Percentiles rank a stretch among this genome's conserved stretches.
phyloP scores from a whole-genome alignment of 2,329 filamentous ascomycete genomes.

The Raffaelea albimanens region DNA sequence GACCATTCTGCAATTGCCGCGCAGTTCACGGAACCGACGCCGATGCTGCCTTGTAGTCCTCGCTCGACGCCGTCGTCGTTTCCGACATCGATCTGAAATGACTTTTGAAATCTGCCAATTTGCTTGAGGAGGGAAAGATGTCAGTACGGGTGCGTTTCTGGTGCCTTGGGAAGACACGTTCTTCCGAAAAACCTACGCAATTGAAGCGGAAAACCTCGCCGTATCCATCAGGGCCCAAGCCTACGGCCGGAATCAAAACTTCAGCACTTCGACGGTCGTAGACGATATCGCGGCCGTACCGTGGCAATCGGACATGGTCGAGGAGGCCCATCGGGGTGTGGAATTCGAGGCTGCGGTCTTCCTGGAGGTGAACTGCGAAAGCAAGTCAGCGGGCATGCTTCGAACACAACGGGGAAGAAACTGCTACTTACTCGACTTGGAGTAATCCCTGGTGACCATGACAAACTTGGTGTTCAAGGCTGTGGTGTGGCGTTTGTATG shows the following conservation, averaged over 20 bases:
- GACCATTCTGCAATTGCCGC: constrained; percentile 79
- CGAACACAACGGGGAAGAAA: constrained; percentile 74
- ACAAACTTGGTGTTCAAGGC: constrained; percentile 86
- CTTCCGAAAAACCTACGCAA: constrained; percentile 34
- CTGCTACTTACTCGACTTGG: constrained; percentile 66
- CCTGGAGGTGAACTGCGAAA: constrained; percentile 84
- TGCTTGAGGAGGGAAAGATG: constrained; percentile 34
- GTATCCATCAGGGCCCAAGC: constrained; percentile 73
- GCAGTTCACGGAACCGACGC: constrained; percentile 77
- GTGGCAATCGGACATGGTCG: constrained; percentile 78
- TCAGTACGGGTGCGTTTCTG: too few species aligned
- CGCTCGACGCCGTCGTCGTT: constrained; percentile 66
- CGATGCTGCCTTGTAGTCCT: constrained; percentile 77
- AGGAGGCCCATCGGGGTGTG: constrained; percentile 84
- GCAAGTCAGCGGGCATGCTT: too few species aligned
- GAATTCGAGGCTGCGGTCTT: constrained; percentile 84
- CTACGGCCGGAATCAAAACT: constrained; percentile 77
- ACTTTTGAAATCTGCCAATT: constrained; percentile 85
- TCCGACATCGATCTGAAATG: constrained; percentile 84
- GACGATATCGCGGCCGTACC: constrained; percentile 82
- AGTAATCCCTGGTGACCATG: constrained; percentile 81
- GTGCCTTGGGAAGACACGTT: too few species aligned
- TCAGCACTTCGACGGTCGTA: constrained; percentile 80
- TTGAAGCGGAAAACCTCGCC: constrained; percentile 93
- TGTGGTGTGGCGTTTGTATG: constrained; percentile 84